Evolutionary conservation across 345 rosid species (phyloP), one percentile per base, ranked within the genome.

Genomic region (Dipteronia sinensis): DNA sequence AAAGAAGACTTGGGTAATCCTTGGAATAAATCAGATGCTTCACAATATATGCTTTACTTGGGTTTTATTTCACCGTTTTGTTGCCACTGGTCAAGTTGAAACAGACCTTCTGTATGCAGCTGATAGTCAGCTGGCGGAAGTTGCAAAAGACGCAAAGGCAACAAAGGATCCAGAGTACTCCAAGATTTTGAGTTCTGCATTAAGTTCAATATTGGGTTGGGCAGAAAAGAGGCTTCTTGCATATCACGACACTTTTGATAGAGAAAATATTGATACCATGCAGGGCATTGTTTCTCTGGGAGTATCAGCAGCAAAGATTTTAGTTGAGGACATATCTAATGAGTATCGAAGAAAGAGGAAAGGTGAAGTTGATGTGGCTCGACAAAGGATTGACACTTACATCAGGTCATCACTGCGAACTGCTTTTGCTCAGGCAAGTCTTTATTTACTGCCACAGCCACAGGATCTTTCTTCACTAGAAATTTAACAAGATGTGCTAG

Each of bases 211-310:
- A 72, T 65, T 96, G 85, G 94, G 98, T 67, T 96, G 99, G 99
- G 95, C 95, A 63, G 99, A 96, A 88, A 87, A 96, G 79, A 87
- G 99, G 83, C 95, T 96, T 38, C 98, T 96, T 79, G 97, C 99
- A 2, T 96, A 96, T 78, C 99, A 96, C 59, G 99, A 94, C 40
- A 96, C 99, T 19, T 96, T 94, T 77, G 89, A 91, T 83, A 82
- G 86, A 62, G 87, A 86, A 56, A 94, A 85, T 82, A 81, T 89
- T 15, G 88, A 90, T 73, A 84, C 90, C 74, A 96, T 96, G 99
- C 89, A 88, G 59, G 91, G 97, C 15, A 90, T 96, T 79, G 92
- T 96, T 78, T 91, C 97, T 72, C 68, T 96, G 46, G 99, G 98
- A 67, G 93, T 96, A 29, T 86, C 92, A 31, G 93, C 98, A 19